Conservation (phyloP, 306 rosid genomes). For the Cucumis hystrix region DNA sequence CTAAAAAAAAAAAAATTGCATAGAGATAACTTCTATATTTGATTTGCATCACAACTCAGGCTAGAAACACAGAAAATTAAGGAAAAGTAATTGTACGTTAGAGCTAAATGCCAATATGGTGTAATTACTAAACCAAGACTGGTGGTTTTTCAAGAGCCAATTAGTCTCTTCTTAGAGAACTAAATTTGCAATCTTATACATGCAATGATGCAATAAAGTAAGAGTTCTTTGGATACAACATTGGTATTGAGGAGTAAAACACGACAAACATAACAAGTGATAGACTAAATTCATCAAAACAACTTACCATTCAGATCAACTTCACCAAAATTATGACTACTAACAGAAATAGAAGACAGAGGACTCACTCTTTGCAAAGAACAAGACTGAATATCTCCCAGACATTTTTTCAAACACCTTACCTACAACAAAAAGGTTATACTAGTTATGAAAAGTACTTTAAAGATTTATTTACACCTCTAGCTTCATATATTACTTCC, state of each 20-base stretch:
- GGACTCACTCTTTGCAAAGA: too few relatives aligned
- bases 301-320: slow-evolving; percentile 79
- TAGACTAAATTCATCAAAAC: slow-evolving; percentile 1
- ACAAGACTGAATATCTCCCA: too few relatives aligned
- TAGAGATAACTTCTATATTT: neutral
- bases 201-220: too few relatives aligned
- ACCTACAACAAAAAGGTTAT: too few relatives aligned
- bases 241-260: too few relatives aligned
- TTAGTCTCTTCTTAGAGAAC: neutral
- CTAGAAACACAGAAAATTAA: too few relatives aligned
- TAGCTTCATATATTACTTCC: too few relatives aligned
- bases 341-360: too few relatives aligned
- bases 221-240: too few relatives aligned
- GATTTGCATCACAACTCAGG: neutral
- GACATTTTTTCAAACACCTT: too few relatives aligned
- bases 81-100: neutral
- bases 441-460: too few relatives aligned
- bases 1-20: neutral
- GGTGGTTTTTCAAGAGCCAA: neutral
- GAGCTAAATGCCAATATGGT: neutral
- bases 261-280: neutral
- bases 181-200: neutral
- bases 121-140: neutral
- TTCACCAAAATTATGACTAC: slow-evolving; percentile 98
- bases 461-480: too few relatives aligned